Base-by-base conservation (phyloP, 805 yeast genomes). In the Candida awuae region DNA sequence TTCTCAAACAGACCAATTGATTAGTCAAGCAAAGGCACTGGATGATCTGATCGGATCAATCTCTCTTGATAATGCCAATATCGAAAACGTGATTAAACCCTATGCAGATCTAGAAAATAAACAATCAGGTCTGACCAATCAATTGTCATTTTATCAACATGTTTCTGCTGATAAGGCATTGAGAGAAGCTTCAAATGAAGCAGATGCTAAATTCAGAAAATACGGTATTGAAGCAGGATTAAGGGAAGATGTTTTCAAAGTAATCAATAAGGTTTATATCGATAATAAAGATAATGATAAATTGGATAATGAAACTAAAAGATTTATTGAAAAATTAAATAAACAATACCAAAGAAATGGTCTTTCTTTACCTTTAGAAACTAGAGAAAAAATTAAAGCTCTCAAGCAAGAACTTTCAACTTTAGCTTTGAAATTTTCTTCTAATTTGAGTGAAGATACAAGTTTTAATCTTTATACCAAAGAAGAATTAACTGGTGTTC, bases 401-500 rank as follows among this genome's bases (percentile, higher is more conserved):
- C 60, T 84, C 36, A 71, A 77, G 49, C 74, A 77, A 51, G 69
- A 71, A 51, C 64, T 46, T 8, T 71, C 82, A n/a, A 66, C 62
- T 26, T 61, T 80, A 44, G 59, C 75, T 3, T 62, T 80, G 27
- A 65, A 72, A 47, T 85, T 73, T 56, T 62, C 74, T 29, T 79
- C 77, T 49, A 81, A 81, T 54, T 62, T 77, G 41, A 85, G 82
- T 41, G 90, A 80, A 57, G 85, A 82, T 52, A 71, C 72, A 14
- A 88, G 75, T 25, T 74, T 53, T 50, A 50, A 80, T 23, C 46
- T 67, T 19, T 83, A 84, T 58, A 70, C 86, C 28, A 60, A 57
- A 41, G 79, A 78, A 37, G 80, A 85, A 54, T 66, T 85, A 31
- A 72, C 67, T 8, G 95, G 95, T 29, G 81, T 85, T 31, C 88